Evolutionary conservation across 257 asterid genomes (phyloP).

Genomic region (Scutellaria minor): DNA sequence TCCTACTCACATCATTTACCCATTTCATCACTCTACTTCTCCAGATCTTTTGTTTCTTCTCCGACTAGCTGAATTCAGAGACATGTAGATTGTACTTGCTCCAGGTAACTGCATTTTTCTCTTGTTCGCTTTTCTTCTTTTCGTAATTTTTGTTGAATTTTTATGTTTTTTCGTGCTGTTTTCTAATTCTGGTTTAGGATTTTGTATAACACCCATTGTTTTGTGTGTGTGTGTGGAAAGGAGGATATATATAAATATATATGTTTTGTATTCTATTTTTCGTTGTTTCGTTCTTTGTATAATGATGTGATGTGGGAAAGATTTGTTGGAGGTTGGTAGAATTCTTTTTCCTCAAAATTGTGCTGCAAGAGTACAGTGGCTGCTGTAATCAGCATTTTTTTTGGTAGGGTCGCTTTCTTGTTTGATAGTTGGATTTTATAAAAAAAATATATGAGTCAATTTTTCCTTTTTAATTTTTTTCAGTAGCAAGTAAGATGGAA

Average conservation of each 20-base stretch:
- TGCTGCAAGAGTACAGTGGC: constrained; percentile 17
- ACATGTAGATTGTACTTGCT: constrained; percentile 24
- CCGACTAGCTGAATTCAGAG: constrained; percentile 23
- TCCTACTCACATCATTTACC: constrained; percentile 17
- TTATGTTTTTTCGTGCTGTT: background rate
- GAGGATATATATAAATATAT: too few species aligned
- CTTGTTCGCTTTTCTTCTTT: background rate
- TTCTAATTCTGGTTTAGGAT: constrained; percentile 1
- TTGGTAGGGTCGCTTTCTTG: constrained; percentile 45
- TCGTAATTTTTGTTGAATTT: background rate
- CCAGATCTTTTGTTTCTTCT: constrained; percentile 38
- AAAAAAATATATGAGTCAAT: background rate
- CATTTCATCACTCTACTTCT: constrained; percentile 30
- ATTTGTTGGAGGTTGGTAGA: constrained; percentile 34
- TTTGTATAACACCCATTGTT: background rate
- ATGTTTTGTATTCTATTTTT: background rate
- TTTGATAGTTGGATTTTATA: constrained; percentile 19
- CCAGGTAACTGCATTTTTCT: constrained; percentile 38
- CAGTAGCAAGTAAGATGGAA: constrained; percentile 27
- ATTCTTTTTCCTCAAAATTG: background rate
- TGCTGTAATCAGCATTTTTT: constrained; percentile 32
- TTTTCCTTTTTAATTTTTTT: background rate
- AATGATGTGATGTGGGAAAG: constrained; percentile 41
- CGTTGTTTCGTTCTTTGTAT: constrained; percentile 9
- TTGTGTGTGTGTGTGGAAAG: background rate